Percentiles rank a stretch among this genome's conserved stretches.
These are phyloP conservation scores for Moricandia moricandioides DNA, from an alignment of 345 rosid genomes.

Conservation along the genomic window DNA sequence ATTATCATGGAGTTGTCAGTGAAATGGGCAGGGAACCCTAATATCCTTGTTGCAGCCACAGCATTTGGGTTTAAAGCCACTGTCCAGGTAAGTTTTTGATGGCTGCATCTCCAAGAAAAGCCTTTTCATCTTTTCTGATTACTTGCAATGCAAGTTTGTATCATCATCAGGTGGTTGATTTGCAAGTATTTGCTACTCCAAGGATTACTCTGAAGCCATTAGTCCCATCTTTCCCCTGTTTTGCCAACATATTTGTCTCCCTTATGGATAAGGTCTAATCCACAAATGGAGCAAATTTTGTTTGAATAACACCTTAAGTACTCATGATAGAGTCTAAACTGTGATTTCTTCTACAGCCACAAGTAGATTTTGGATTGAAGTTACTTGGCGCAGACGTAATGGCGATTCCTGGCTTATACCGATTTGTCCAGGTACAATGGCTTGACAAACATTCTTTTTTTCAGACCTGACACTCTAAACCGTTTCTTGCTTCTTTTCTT, in stretches of 20 bases:
- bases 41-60: constrained; percentile 63
- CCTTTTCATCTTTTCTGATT: neutral
- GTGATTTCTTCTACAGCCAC: constrained; percentile 57
- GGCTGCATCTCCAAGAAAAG: neutral
- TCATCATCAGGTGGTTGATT: constrained; percentile 82
- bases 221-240: constrained; percentile 89
- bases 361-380: constrained; percentile 91
- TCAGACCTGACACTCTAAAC: neutral
- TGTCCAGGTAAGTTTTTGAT: constrained; percentile 57
- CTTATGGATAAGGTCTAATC: constrained; percentile 81
- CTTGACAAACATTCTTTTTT: constrained; percentile 2
- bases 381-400: constrained; percentile 86
- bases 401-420: constrained; percentile 75
- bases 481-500: neutral
- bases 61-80: constrained; percentile 90
- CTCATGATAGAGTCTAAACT: neutral
- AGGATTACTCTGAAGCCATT: constrained; percentile 92
- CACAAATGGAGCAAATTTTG: neutral
- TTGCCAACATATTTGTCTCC: constrained; percentile 83
- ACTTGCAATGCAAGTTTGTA: neutral
- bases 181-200: constrained; percentile 88
- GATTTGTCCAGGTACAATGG: constrained; percentile 57
- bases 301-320: neutral
- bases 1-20: constrained; percentile 79
- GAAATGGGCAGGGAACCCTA: constrained; percentile 97